These are phyloP conservation scores for Oemleria cerasiformis DNA, from an alignment of 306 rosid species.

Conservation along the genomic window DNA sequence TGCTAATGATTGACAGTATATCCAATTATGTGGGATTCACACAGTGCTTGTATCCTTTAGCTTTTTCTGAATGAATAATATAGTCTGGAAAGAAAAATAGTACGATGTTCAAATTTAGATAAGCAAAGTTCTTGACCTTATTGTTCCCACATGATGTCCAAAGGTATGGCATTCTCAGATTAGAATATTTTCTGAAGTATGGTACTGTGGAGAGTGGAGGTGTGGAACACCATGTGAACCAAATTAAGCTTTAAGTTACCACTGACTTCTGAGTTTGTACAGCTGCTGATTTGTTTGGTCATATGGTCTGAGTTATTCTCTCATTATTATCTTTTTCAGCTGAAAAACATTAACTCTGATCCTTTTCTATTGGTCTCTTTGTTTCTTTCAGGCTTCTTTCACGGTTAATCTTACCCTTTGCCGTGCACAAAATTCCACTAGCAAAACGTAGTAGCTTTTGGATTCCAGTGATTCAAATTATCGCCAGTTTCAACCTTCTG, in stretches of 20 bases:
- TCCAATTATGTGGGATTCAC: not conserved
- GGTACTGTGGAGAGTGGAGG: not conserved
- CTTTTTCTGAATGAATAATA: not conserved
- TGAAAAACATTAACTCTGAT: slow-evolving; percentile 5
- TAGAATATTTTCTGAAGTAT: not conserved
- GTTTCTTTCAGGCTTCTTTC: slow-evolving; percentile 66
- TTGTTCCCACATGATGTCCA: not conserved
- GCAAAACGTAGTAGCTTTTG: slow-evolving; percentile 87
- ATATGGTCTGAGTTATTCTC: not conserved
- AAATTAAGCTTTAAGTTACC: not conserved
- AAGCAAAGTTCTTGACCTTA: not conserved
- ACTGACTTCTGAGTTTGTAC: no score
- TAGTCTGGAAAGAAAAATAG: not conserved
- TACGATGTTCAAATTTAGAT: slow-evolving; percentile 1
- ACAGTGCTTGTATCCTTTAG: not conserved
- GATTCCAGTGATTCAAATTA: slow-evolving; percentile 86
- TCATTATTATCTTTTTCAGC: not conserved
- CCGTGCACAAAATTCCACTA: slow-evolving; percentile 74
- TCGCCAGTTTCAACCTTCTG: slow-evolving; percentile 83
- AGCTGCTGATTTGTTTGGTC: not conserved
- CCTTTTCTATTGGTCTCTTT: slow-evolving; percentile 20
- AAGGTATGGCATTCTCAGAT: not conserved
- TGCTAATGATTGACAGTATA: not conserved
- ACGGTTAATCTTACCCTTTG: slow-evolving; percentile 60
- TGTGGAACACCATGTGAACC: not conserved